phyloP scores from a whole-genome alignment of 176 grass and related monocot species.

The Guadua angustifolia region DNA sequence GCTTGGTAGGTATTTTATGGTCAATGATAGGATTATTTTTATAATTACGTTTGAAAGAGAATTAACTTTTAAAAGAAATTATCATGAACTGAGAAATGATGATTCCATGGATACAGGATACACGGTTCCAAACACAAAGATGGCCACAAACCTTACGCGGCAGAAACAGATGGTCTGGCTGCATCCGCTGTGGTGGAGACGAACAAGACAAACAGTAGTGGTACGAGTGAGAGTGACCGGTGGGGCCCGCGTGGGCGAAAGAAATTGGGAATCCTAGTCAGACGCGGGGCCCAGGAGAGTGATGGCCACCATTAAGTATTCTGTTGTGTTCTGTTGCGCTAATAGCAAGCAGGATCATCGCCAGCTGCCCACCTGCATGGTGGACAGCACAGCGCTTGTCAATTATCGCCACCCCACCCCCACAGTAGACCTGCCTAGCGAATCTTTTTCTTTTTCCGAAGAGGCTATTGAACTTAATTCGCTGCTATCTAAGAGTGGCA shows the following conservation, averaged over 20 bases:
- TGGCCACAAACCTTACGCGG: not conserved
- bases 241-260: not conserved
- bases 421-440: too few species aligned
- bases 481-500: too few species aligned
- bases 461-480: too few species aligned
- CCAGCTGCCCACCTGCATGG: slow-evolving; percentile 49
- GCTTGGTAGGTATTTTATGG: too few species aligned
- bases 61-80: too few species aligned
- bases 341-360: not conserved
- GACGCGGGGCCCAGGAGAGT: slow-evolving; percentile 6
- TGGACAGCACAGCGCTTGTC: slow-evolving; percentile 19
- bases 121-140: not conserved
- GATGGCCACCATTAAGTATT: slow-evolving; percentile 22
- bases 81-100: too few species aligned
- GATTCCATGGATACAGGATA: too few species aligned
- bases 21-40: too few species aligned
- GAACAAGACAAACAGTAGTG: not conserved
- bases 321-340: too few species aligned
- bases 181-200: not conserved
- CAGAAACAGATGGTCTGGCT: not conserved
- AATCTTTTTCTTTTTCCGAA: too few species aligned
- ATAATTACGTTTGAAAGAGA: too few species aligned
- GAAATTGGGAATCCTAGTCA: not conserved
- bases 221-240: not conserved
- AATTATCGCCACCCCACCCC: too few species aligned